A percentile compares a stretch with the other conserved stretches of the same genome.
These are phyloP conservation scores for Beta vulgaris DNA, from an alignment of 148 eudicot species.

Conservation along the genomic window DNA sequence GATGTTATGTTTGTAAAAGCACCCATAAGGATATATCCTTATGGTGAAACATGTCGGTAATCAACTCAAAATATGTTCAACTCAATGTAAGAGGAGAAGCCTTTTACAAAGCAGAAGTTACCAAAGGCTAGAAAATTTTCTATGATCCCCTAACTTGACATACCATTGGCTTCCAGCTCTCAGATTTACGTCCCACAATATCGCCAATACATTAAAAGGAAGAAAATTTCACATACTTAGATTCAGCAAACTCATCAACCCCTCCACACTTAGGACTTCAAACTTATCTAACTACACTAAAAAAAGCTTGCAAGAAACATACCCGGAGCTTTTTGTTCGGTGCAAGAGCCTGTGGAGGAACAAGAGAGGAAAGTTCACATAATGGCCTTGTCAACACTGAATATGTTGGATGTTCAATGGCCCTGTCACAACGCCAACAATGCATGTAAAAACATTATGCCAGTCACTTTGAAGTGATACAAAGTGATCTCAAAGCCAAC, in stretches of 20 bases:
- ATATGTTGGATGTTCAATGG: slow-evolving; percentile 94
- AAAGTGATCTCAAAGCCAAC: not conserved
- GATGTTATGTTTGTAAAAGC: too few relatives aligned
- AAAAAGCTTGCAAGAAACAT: slow-evolving; percentile 16
- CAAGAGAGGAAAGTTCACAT: slow-evolving; percentile 86
- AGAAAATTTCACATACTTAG: not conserved
- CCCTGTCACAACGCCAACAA: slow-evolving; percentile 51
- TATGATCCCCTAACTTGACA: not conserved
- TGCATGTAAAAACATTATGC: slow-evolving; percentile 7
- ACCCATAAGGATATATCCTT: too few relatives aligned
- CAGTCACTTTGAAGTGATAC: not conserved
- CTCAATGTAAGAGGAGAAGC: not conserved
- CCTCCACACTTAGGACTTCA: not conserved
- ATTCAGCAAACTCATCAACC: slow-evolving; percentile 3
- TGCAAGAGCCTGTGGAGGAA: slow-evolving; percentile 86
- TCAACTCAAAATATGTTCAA: too few relatives aligned
- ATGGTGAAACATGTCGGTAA: too few relatives aligned
- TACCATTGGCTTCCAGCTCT: too few relatives aligned
- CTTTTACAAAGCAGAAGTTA: not conserved
- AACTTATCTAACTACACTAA: not conserved
- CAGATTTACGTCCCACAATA: not conserved
- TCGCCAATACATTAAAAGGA: not conserved
- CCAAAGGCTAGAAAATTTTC: not conserved
- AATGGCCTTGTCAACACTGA: slow-evolving; percentile 95
- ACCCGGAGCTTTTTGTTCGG: slow-evolving; percentile 94